Evolutionary conservation across 805 yeast genomes (phyloP), one percentile per base, ranked within the genome.

Genomic region (Candida corydali): DNA sequence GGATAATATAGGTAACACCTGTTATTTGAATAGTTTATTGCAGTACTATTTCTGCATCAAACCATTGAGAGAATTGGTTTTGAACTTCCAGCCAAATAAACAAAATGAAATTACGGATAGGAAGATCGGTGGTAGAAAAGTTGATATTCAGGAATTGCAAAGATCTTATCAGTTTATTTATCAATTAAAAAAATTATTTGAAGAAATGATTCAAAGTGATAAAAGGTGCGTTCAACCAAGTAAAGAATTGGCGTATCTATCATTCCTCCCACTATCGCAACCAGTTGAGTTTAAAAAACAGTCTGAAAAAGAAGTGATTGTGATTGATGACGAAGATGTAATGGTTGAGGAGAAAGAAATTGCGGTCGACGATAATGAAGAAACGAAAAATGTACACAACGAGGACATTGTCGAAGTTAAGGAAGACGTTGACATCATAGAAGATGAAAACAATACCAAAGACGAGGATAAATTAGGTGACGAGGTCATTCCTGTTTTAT

Each of bases 1-100:
- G 52, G 86, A 83, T 58, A 93, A 93, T 54, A 89, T 88, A 43
- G 98, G 98, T 17, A 93, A 93, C 55, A 91, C 98, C 0, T 93
- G 98, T 59, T 89, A 89, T 49, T 67, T 93, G 57, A 91, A 93
- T 55, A 91, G 98, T 0, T 66, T 93, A 33, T 63, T 91, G 28
- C 98, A 91, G 54, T 91, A 83, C 52, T 91, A 87, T 57, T 93
- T 88, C 63, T 83, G 87, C 5, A 76, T 93, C 30, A 76, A 77
- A 38, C 97, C 96, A 0, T 64, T 93, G 26, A 70, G 97, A 40
- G 76, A 82, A 3, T 70, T 73, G 41, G 71, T 87, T 14, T 47
- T 85, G 36, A 49, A 65, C 2, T 88, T 84, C 47, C 67, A 75
- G 31, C 73, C 60, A 35, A 32, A 23, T n/a, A 30, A 40, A 14